Evolutionary conservation across 768 basidiomycete species (phyloP).

Genomic region (Lentinula guzmanii): DNA sequence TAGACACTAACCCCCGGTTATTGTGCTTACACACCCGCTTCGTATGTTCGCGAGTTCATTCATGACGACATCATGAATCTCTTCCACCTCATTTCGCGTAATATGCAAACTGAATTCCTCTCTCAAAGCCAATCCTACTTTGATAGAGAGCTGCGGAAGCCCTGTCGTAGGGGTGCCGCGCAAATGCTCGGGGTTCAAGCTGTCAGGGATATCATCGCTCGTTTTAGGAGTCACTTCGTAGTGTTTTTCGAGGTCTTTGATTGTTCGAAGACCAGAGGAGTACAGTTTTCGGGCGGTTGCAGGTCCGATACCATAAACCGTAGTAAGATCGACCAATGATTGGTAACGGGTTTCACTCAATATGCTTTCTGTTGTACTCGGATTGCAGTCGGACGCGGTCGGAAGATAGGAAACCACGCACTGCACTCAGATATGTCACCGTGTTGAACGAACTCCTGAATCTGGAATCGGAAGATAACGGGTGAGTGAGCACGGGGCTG

Average conservation of each 20-base stretch:
- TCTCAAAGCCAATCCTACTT: constrained; percentile 53
- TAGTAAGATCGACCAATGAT: constrained; percentile 50
- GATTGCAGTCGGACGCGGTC: neutral
- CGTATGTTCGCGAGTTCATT: constrained; percentile 57
- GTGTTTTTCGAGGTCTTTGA: constrained; percentile 64
- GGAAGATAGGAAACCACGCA: constrained; percentile 17
- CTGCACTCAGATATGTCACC: constrained; percentile 59
- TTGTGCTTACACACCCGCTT: constrained; percentile 64
- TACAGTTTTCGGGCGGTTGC: constrained; percentile 62
- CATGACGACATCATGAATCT: constrained; percentile 66
- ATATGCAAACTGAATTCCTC: constrained; percentile 54
- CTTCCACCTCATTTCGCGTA: constrained; percentile 68
- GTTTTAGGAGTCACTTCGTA: constrained; percentile 39
- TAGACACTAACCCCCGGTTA: constrained; percentile 70
- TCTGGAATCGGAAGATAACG: constrained; percentile 27
- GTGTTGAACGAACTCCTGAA: constrained; percentile 52
- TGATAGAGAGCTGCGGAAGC: constrained; percentile 35
- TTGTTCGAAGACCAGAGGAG: constrained; percentile 56
- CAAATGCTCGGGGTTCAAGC: constrained; percentile 4
- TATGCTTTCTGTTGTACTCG: constrained; percentile 35
- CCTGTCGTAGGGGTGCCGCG: constrained; percentile 8
- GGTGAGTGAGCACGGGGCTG: neutral
- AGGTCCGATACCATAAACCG: constrained; percentile 72
- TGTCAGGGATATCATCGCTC: constrained; percentile 5
- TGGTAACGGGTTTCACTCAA: constrained; percentile 45